Conservation (phyloP, 2,329 filamentous ascomycete genomes). For the Penicillium psychrosexuale region DNA sequence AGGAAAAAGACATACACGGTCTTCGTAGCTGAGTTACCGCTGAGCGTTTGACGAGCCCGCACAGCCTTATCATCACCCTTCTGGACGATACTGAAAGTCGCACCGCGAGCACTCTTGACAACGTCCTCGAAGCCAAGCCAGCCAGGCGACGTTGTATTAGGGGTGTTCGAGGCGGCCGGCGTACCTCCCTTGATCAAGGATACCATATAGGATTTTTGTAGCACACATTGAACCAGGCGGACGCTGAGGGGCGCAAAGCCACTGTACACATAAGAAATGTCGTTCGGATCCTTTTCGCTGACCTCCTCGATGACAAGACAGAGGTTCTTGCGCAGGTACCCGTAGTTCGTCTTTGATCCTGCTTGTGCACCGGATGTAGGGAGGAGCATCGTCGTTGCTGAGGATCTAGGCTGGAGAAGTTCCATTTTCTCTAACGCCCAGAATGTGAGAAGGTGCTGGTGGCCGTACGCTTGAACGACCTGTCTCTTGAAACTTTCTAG, state of each 20-base stretch:
- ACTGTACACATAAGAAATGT: constrained; percentile 96
- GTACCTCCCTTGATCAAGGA: constrained; percentile 65
- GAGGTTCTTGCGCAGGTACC: constrained; percentile 78
- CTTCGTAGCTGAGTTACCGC: constrained; percentile 71
- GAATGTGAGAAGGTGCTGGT: constrained; percentile 89
- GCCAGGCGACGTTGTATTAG: constrained; percentile 65
- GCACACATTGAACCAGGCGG: constrained; percentile 82
- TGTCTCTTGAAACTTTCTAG: constrained; percentile 85
- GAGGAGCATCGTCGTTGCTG: constrained; percentile 75
- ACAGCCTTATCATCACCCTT: constrained; percentile 90
- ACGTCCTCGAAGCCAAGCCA: constrained; percentile 94
- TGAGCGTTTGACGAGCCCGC: constrained; percentile 77
- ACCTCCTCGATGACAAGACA: constrained; percentile 93
- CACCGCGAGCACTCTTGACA: constrained; percentile 79
- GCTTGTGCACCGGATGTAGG: constrained; percentile 64
- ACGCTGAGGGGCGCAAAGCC: constrained; percentile 93
- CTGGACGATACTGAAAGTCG: constrained; percentile 88
- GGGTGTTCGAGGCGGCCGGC: constrained; percentile 49
- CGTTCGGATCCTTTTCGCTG: constrained; percentile 88
- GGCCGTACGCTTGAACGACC: constrained; percentile 88
- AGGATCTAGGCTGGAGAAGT: constrained; percentile 73
- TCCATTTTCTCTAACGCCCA: constrained; percentile 85
- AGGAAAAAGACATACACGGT: constrained; percentile 95
- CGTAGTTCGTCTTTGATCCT: constrained; percentile 83
- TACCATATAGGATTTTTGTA: constrained; percentile 83